These are phyloP conservation scores for Paraurostyla sp. DNA, from an alignment of 73 alveolate genomes.

Conservation along the genomic window DNA sequence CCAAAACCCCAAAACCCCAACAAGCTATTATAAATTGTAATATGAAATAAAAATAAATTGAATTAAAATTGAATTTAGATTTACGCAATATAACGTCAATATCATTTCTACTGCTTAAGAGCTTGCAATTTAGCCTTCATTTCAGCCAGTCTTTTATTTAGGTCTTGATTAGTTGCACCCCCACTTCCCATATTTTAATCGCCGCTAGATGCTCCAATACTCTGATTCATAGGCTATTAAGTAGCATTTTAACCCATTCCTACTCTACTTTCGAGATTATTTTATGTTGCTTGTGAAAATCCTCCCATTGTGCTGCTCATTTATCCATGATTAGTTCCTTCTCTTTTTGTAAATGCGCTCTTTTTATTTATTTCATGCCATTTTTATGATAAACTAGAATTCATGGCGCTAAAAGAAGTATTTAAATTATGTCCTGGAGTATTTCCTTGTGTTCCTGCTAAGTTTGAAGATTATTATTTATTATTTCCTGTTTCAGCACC, in stretches of 20 bases:
- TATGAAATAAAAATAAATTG: no score
- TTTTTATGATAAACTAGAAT: constrained; percentile 55
- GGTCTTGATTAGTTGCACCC: constrained; percentile 64
- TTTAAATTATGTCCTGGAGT: constrained; percentile 15
- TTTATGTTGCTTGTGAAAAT: not conserved
- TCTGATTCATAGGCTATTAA: not conserved
- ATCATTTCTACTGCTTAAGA: constrained; percentile 28
- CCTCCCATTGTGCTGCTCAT: constrained; percentile 71
- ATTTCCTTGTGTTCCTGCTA: constrained; percentile 8
- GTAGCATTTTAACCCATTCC: constrained; percentile 18
- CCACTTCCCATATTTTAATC: not conserved
- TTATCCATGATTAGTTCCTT: not conserved
- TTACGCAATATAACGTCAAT: no score
- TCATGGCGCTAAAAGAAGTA: constrained; percentile 69
- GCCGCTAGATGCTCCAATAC: constrained; percentile 21
- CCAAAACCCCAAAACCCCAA: no score
- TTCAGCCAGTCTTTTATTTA: constrained; percentile 64
- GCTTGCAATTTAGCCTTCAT: constrained; percentile 71
- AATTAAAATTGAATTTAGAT: no score
- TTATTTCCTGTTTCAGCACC: constrained; percentile 5
- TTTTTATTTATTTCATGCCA: constrained; percentile 63
- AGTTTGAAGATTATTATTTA: not conserved
- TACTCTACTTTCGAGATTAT: not conserved
- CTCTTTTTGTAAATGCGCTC: not conserved
- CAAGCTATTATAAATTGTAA: no score